Base-by-base conservation (phyloP, 768 basidiomycete genomes). In the Chiua virens region DNA sequence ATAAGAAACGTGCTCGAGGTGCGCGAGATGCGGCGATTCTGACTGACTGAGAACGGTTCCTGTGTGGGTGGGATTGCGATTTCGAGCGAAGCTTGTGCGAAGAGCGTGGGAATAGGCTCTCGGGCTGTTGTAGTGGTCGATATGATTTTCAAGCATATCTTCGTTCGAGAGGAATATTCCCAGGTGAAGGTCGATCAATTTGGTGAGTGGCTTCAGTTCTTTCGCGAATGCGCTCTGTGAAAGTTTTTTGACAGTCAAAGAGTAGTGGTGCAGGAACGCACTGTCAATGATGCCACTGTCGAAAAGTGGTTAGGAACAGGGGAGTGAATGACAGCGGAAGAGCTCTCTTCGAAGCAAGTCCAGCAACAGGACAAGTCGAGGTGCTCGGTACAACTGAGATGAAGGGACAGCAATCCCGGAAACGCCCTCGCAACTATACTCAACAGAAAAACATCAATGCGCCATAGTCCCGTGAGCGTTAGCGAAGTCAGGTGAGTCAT, bases 161-260 rank as follows among this genome's bases (percentile, higher is more conserved):
- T 79, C 75, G 45, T 78, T 73, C 0, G 85, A 87, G 18, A 88
- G 77, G 59, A 81, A 83, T 42, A 87, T 70, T 1, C 86, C 86
- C 20, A 88, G 69, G 56, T 79, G 78, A 15, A 88, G 73, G 50
- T 77, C 65, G 15, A 70, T 63, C 10, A 87, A 72, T 11, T 71
- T 70, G 42, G 60, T 67, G 11, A 87, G 72, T 17, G 79, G 70
- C 54, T 65, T 66, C 18, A 85, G 64, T n/a, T 72, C 73, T 10
- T 56, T 67, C 8, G 73, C 75, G 44, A 78, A 79, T 22, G 70
- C 63, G 45, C 53, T 60, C 83, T 85, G 44, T 17, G 30, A 46
- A 36, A 50, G 34, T 47, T 27, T 40, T 47, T 45, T 27, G 52
- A 49, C 46, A 45, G 39, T 23, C 44, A 49, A 48, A 18, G 23